Base-by-base conservation (phyloP, 148 eudicot species). In the Nepenthes mirabilis region DNA sequence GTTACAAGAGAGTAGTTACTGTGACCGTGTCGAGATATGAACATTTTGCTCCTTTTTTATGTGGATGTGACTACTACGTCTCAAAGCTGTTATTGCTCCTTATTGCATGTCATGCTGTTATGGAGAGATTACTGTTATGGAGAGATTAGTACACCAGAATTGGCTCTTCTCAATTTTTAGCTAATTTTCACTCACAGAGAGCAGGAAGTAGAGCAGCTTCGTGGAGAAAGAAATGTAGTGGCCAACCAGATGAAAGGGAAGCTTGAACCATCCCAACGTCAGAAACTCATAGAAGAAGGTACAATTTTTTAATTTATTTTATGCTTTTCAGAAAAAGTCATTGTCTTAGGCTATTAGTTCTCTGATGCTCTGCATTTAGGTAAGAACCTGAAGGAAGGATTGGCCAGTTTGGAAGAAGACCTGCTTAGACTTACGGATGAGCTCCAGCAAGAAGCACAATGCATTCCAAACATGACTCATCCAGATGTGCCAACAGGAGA, bases 181-280 rank as follows among this genome's bases (percentile, higher is more conserved):
- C 93, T 91, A 83, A 91, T 80, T 81, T 79, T 77, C 69, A 49
- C 56, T 83, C 75, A 75, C 90, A 87, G 90, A 87, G 79, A 73
- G 79, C 95, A 91, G 97, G 97, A 87, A 80, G 97, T 91, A 67
- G 95, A 91, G 74, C 78, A 72, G 62, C 88, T 87, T 61, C 93
- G 97, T 51, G 80, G 80, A 14, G 97, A 91, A 72, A 85, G 97
- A 66, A 91, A 91, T 78, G 79, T 68, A 14, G 97, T 91, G 59
- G 95, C 97, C 56, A 87, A 83, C 83, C 83, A 85, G 78, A 91
- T 91, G 97, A 91, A 85, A 70, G 95, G 83, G 57, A 91, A 87
- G 69, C 60, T 91, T 33, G 97, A 87, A 73, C 77, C 80, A 6
- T 61, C 77, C 43, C 88, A 91, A 74, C 95, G 97, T 61, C 95